Evolutionary conservation across 176 grass and related monocot genomes (phyloP).

Genomic region (Ananas comosus): DNA sequence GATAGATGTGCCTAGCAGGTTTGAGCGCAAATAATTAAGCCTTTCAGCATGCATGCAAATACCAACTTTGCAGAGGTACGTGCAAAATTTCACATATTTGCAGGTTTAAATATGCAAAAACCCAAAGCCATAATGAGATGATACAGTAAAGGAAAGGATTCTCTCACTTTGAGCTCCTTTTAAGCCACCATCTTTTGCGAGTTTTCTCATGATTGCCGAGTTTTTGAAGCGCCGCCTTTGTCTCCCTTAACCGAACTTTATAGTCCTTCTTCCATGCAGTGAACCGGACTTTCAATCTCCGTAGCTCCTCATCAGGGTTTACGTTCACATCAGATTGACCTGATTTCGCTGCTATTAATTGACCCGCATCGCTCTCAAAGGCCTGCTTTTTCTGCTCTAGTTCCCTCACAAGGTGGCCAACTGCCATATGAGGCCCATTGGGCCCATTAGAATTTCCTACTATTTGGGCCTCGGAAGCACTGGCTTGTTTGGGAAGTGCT

Average conservation of each 20-base stretch:
- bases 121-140: no score
- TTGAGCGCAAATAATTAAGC: no score
- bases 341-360: slow-evolving; percentile 36
- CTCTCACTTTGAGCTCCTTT: slow-evolving; percentile 46
- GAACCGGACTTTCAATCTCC: slow-evolving; percentile 70
- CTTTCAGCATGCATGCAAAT: no score
- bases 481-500: slow-evolving; percentile 20
- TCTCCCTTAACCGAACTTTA: slow-evolving; percentile 75
- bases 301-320: slow-evolving; percentile 68
- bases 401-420: slow-evolving; percentile 58
- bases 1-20: no score
- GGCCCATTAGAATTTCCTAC: slow-evolving; percentile 31
- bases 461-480: slow-evolving; percentile 23
- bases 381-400: slow-evolving; percentile 52
- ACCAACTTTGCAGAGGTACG: no score
- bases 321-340: slow-evolving; percentile 34
- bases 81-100: no score
- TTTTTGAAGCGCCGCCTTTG: slow-evolving; percentile 55
- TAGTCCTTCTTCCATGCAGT: slow-evolving; percentile 91
- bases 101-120: no score
- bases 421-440: slow-evolving; percentile 27
- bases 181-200: slow-evolving; percentile 86
- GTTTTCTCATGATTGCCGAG: slow-evolving; percentile 40
- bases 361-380: slow-evolving; percentile 54
- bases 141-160: neutral